Evolutionary conservation across 129 eudicot genomes (phyloP).

Genomic region (Centaurea solstitialis): DNA sequence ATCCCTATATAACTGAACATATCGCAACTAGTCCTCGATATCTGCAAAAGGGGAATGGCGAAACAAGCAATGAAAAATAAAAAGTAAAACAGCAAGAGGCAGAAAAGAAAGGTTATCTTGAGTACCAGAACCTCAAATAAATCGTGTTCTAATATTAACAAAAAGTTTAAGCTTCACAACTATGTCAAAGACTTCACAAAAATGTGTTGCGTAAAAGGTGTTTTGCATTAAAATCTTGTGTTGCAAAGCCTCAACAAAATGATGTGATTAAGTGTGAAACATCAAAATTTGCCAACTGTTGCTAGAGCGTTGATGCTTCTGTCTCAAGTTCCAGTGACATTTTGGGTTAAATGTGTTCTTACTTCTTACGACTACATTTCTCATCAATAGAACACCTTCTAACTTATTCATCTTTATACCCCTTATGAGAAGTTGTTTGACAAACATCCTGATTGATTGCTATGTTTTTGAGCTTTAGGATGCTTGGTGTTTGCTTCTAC

Average conservation of each 20-base stretch:
- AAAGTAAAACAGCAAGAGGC: background rate
- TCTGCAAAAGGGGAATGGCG: background rate
- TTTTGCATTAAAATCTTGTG: background rate
- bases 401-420: background rate
- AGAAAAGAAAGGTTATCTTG: background rate
- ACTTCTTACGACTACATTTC: background rate
- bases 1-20: background rate
- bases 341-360: background rate
- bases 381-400: background rate
- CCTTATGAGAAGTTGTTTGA: background rate
- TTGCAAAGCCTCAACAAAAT: background rate
- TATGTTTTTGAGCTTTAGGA: background rate
- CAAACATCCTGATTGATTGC: background rate
- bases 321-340: background rate
- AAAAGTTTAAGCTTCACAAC: background rate
- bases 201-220: background rate
- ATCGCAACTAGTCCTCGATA: conserved; percentile 3
- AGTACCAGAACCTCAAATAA: background rate
- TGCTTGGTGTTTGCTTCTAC: background rate
- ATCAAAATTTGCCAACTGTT: background rate
- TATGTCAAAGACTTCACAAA: background rate
- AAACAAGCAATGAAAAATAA: conserved; percentile 6
- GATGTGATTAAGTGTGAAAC: background rate
- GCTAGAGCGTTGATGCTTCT: background rate
- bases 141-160: background rate